A percentile compares a stretch with the other conserved stretches of the same genome.
Evolutionary conservation across 257 asterid species (phyloP).

Genomic region (Solanum pimpinellifolium): DNA sequence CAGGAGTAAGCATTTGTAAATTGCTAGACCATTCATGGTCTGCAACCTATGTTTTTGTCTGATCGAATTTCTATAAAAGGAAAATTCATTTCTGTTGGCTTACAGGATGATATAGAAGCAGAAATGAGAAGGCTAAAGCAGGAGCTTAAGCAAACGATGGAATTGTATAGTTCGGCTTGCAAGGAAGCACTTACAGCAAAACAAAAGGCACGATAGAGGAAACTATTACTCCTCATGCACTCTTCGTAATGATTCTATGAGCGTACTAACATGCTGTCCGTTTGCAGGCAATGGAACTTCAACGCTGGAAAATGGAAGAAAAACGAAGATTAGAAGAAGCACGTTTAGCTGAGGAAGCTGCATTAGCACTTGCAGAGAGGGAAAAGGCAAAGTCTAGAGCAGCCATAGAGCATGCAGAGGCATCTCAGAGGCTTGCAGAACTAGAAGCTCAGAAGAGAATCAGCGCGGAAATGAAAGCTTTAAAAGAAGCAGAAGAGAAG

Average conservation of each 20-base stretch:
- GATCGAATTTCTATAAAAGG: background rate
- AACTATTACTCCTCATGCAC: background rate
- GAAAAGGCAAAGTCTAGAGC: conserved; percentile 22
- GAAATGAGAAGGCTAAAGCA: conserved; percentile 89
- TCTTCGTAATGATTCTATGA: background rate
- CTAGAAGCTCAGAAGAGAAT: conserved; percentile 19
- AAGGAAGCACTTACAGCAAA: conserved; percentile 63
- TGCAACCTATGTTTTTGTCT: background rate
- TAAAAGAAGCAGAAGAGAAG: conserved; percentile 19
- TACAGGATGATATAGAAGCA: conserved; percentile 66
- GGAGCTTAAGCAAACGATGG: conserved; percentile 93
- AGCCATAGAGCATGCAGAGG: conserved; percentile 24
- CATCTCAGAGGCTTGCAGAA: conserved; percentile 23
- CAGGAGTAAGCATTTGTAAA: conserved; percentile 15
- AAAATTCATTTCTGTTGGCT: background rate
- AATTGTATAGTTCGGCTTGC: conserved; percentile 85
- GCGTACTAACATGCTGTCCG: background rate
- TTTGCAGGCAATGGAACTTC: conserved; percentile 24
- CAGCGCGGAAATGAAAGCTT: conserved; percentile 20
- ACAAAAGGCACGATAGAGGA: conserved; percentile 26
- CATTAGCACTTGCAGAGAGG: conserved; percentile 19
- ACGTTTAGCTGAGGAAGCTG: conserved; percentile 21
- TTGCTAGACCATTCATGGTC: background rate
- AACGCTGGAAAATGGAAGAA: conserved; percentile 32
- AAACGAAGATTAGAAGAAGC: conserved; percentile 25